phyloP scores from a whole-genome alignment of 129 eudicot genomes.

The Gnaphalium uliginosum region DNA sequence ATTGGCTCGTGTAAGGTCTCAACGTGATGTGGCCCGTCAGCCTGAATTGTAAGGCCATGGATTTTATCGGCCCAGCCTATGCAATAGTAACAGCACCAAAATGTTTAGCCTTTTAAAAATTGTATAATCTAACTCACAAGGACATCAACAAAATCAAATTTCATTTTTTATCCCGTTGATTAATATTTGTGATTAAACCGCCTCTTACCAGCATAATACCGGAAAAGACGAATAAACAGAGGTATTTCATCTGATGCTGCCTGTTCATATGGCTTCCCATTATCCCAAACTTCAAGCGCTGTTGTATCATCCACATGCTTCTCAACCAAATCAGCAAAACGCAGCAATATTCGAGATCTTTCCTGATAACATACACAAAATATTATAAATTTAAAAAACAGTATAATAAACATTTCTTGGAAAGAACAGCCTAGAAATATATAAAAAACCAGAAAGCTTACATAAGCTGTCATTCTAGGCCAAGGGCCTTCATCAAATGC shows the following conservation, averaged over 20 bases:
- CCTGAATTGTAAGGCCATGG: conserved; percentile 72
- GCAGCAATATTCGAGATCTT: conserved; percentile 64
- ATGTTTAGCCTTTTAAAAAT: background rate
- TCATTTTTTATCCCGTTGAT: background rate
- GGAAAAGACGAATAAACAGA: conserved; percentile 57
- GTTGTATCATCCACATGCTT: conserved; percentile 72
- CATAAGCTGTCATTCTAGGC: conserved; percentile 92
- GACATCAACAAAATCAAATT: background rate
- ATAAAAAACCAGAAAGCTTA: conserved; percentile 33
- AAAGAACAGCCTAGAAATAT: background rate
- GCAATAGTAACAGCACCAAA: conserved; percentile 15
- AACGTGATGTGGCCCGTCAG: conserved; percentile 74
- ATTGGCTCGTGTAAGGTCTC: conserved; percentile 72
- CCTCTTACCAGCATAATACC: conserved; percentile 79
- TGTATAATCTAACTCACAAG: background rate
- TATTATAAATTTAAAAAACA: background rate
- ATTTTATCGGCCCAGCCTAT: conserved; percentile 91
- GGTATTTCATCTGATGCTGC: conserved; percentile 66
- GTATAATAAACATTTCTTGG: background rate
- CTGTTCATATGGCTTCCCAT: conserved; percentile 80
- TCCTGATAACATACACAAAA: conserved; percentile 44
- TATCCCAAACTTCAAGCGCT: conserved; percentile 91
- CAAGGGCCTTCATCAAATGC: conserved; percentile 97
- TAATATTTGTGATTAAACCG: background rate
- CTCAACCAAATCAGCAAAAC: conserved; percentile 82